Percentiles rank a stretch among this genome's conserved stretches.
phyloP scores from a whole-genome alignment of 106 monocot species.

The Dendrobium huoshanense region DNA sequence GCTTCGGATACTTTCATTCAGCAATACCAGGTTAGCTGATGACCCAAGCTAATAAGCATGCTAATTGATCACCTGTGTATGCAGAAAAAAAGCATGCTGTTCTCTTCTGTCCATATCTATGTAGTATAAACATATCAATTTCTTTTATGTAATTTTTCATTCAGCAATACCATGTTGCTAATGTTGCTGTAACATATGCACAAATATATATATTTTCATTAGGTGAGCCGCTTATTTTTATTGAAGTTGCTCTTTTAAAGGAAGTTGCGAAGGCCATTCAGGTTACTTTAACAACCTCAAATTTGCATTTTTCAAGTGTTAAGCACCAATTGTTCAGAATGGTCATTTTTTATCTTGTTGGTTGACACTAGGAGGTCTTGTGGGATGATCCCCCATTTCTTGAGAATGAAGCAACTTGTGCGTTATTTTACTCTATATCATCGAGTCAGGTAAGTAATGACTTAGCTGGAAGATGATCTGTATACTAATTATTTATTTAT shows the following conservation, averaged over 20 bases:
- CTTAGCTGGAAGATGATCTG: not conserved
- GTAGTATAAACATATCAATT: not conserved
- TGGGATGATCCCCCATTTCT: slow-evolving; percentile 79
- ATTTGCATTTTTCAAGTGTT: not conserved
- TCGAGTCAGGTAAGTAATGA: slow-evolving; percentile 59
- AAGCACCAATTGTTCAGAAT: not conserved
- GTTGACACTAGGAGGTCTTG: slow-evolving; percentile 60
- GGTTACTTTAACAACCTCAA: slow-evolving; percentile 21
- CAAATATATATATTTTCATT: not conserved
- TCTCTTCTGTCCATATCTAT: not conserved
- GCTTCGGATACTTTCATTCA: slow-evolving; percentile 89
- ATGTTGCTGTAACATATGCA: not conserved
- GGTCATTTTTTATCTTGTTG: slow-evolving; percentile 3
- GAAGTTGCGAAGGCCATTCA: slow-evolving; percentile 65
- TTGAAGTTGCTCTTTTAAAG: slow-evolving; percentile 87
- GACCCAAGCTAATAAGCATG: not conserved
- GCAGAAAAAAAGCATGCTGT: not conserved
- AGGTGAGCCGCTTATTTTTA: slow-evolving; percentile 91
- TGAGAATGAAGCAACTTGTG: slow-evolving; percentile 64
- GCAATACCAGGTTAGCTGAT: slow-evolving; percentile 66
- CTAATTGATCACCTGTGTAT: not conserved
- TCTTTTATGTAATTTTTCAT: not conserved
- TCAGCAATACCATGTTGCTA: not conserved
- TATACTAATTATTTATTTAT: not conserved
- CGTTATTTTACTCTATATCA: slow-evolving; percentile 85